Conservation (phyloP, 768 basidiomycete species). For the Kwoniella botswanensis region DNA sequence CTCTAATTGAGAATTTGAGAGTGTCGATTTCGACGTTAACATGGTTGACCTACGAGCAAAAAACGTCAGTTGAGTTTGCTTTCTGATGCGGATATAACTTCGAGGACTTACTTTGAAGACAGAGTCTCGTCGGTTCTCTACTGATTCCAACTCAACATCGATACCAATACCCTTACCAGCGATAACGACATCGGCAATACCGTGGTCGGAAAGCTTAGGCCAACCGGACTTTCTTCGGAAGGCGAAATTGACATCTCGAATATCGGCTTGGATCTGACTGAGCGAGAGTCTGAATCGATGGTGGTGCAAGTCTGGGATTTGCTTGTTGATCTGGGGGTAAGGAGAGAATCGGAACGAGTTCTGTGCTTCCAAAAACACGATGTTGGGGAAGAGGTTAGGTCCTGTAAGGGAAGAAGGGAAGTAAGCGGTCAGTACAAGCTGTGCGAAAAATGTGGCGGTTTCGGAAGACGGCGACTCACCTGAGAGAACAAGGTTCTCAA, state of each 20-base stretch:
- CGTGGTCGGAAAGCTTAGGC: slow-evolving; percentile 63
- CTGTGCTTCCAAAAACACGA: slow-evolving; percentile 67
- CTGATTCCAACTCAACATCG: slow-evolving; percentile 61
- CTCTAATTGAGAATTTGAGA: slow-evolving; percentile 87
- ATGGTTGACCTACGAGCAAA: slow-evolving; percentile 52
- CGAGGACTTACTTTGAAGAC: slow-evolving; percentile 50
- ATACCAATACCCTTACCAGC: slow-evolving; percentile 79
- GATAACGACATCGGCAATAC: slow-evolving; percentile 62
- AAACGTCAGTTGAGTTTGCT: too few relatives aligned
- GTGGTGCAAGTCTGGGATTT: slow-evolving; percentile 65
- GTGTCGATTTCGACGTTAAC: slow-evolving; percentile 81
- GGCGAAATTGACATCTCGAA: slow-evolving; percentile 91
- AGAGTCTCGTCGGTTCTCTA: slow-evolving; percentile 55
- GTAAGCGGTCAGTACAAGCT: slow-evolving; percentile 10
- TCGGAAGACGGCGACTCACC: neutral
- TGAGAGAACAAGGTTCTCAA: slow-evolving; percentile 81
- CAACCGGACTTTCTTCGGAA: slow-evolving; percentile 84
- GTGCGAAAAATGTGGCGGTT: neutral
- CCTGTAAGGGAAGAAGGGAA: slow-evolving; percentile 59
- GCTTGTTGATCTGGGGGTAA: slow-evolving; percentile 63
- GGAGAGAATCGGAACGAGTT: slow-evolving; percentile 83
- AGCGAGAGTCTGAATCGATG: slow-evolving; percentile 79
- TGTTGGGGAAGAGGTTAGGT: slow-evolving; percentile 80
- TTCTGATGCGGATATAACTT: too few relatives aligned
- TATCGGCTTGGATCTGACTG: slow-evolving; percentile 81